These are phyloP conservation scores for Stentor roeselii DNA, from an alignment of 73 alveolate species.

Conservation along the genomic window DNA sequence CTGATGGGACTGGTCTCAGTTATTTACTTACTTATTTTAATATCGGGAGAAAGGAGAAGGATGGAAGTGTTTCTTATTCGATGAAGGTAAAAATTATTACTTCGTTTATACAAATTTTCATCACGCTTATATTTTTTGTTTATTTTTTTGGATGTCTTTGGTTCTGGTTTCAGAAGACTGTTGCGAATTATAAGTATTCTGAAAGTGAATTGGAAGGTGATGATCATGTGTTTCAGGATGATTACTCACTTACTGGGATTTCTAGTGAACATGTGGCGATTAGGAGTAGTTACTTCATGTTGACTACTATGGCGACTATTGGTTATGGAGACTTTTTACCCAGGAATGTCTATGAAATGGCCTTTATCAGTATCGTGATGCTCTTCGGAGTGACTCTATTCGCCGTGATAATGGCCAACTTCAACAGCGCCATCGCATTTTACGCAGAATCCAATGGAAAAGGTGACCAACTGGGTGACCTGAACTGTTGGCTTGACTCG, in stretches of 20 bases:
- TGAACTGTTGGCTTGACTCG: background rate
- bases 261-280: background rate
- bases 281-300: background rate
- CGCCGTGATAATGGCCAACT: background rate
- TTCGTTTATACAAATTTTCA: background rate
- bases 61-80: background rate
- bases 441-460: background rate
- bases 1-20: background rate
- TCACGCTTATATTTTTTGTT: background rate
- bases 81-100: too few species aligned
- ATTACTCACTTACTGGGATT: background rate
- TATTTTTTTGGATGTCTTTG: background rate
- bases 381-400: background rate
- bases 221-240: background rate
- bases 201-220: background rate
- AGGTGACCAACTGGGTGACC: background rate
- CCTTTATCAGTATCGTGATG: background rate
- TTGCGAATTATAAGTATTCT: background rate
- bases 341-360: constrained; percentile 11
- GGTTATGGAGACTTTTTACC: constrained; percentile 17
- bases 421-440: background rate
- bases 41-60: background rate
- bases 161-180: constrained; percentile 7
- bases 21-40: background rate
- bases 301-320: background rate